Conservation (phyloP, 2,329 filamentous ascomycete species). For the Ascochyta clinopodiicola region DNA sequence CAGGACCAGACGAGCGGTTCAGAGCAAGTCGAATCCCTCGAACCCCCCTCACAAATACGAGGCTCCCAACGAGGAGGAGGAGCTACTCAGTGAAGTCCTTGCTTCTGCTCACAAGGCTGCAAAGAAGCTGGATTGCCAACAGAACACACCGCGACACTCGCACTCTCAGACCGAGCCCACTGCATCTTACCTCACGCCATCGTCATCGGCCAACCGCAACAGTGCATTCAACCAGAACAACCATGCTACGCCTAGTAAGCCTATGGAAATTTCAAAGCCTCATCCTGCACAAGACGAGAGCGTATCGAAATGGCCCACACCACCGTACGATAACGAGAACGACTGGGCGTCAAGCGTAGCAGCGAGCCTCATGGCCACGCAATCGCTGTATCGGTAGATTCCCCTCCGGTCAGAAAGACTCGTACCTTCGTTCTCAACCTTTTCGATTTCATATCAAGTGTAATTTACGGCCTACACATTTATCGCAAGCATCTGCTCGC, state of each 20-base stretch:
- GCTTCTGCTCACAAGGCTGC: slow-evolving; percentile 78
- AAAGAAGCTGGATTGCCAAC: slow-evolving; percentile 67
- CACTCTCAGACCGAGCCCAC: slow-evolving; percentile 69
- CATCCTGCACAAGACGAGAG: slow-evolving; percentile 53
- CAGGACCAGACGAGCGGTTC: slow-evolving; percentile 78
- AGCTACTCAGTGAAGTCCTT: slow-evolving; percentile 88
- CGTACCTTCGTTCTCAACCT: slow-evolving; percentile 22
- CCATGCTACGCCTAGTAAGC: slow-evolving; percentile 70
- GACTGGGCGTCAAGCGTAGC: slow-evolving; percentile 88
- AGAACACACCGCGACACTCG: slow-evolving; percentile 54
- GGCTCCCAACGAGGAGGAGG: slow-evolving; percentile 94
- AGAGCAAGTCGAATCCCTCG: slow-evolving; percentile 72
- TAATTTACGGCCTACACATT: slow-evolving; percentile 32
- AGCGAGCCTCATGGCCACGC: slow-evolving; percentile 65
- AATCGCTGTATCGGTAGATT: slow-evolving; percentile 45
- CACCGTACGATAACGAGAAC: slow-evolving; percentile 87
- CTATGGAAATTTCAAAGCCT: slow-evolving; percentile 66
- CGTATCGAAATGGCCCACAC: slow-evolving; percentile 86
- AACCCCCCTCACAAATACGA: slow-evolving; percentile 87
- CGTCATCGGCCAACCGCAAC: slow-evolving; percentile 83
- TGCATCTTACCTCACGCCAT: slow-evolving; percentile 72
- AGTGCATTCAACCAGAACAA: slow-evolving; percentile 73
- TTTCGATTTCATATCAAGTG: slow-evolving; percentile 24
- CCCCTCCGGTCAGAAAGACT: neutral
- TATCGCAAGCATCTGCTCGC: slow-evolving; percentile 30